Evolutionary conservation across 202 grass and related monocot species (phyloP), one percentile per base, ranked within the genome.

Genomic region (Panicum hallii): DNA sequence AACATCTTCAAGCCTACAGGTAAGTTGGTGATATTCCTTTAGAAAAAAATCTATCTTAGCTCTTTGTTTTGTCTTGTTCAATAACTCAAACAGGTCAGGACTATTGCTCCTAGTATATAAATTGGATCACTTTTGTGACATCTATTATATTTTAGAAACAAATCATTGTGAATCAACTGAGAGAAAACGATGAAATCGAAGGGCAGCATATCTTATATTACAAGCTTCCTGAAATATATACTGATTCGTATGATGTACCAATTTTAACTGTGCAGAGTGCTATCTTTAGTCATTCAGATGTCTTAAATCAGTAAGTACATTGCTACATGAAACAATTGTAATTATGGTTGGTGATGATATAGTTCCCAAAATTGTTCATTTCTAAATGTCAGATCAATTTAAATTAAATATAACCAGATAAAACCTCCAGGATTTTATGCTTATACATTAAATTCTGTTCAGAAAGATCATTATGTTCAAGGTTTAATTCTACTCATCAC

Each of bases 1-100:
- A 36, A 99, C 91, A 22, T 95, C 93, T 72, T 87, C 75, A 0
- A 77, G 26, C 53, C 88, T 94, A 57, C 96, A 99, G 93, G 96
- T 99, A 66, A 69, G 1, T 63, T 71, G 5, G 7, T 9, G 4
- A 26, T 11, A 60, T 58, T 63, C 34, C 55, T 81, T 69, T n/a
- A 5, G 42, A 38, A 19, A 45, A 67, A 67, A 50, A 49, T 16
- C 5, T 14, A n/a, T 72, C 4, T 81, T 70, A 11, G 58, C 3
- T 64, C 13, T 74, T 72, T 52, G 2, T 71, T 63, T 17, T 63
- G 20, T 10, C 54, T 60, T 41, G 19, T 72, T 72, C 7, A 62
- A 68, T 41, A 32, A 43, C 79, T 81, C 9, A 30, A 44, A 30
- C 36, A 65, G 45, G 47, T 61, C 26, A 38, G 53, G 53, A 36